Evolutionary conservation across 108 stramenopile genomes (phyloP).

Genomic region (Skeletonema menzelii): DNA sequence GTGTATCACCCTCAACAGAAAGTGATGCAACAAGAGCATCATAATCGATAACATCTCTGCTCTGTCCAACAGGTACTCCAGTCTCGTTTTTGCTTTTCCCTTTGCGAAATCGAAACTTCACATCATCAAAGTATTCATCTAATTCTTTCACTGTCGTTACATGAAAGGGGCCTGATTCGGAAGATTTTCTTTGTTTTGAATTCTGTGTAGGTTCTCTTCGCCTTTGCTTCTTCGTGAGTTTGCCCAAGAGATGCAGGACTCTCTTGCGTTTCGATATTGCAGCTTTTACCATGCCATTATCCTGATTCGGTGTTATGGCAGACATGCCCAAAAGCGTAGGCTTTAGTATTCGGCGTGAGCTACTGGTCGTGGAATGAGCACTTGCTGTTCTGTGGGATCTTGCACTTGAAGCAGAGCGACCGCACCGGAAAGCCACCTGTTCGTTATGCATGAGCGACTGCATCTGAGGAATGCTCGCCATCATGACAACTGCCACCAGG

Average conservation of each 20-base stretch:
- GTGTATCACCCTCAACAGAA: conserved; percentile 76
- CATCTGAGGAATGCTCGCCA: background rate
- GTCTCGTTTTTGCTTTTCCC: background rate
- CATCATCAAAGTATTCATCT: conserved; percentile 57
- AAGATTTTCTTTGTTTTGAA: background rate
- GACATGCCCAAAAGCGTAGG: background rate
- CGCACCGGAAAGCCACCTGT: background rate
- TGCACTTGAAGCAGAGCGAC: background rate
- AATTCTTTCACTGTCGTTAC: conserved; percentile 44
- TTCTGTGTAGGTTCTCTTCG: background rate
- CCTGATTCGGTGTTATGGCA: background rate
- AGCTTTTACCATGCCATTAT: background rate
- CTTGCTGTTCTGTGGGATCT: background rate
- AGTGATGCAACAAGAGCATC: conserved; percentile 52
- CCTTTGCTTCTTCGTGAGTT: background rate
- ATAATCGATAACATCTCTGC: conserved; percentile 58
- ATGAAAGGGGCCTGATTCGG: conserved; percentile 9
- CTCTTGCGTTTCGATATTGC: conserved; percentile 7
- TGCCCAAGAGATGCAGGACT: conserved; percentile 9
- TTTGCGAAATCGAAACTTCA: conserved; percentile 48
- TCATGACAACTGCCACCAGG: background rate
- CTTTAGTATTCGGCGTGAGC: background rate
- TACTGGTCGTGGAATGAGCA: background rate
- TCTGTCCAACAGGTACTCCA: background rate
- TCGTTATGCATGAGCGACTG: background rate